phyloP scores from a whole-genome alignment of 352 stramenopile species.

The Phytophthora pluvialis region DNA sequence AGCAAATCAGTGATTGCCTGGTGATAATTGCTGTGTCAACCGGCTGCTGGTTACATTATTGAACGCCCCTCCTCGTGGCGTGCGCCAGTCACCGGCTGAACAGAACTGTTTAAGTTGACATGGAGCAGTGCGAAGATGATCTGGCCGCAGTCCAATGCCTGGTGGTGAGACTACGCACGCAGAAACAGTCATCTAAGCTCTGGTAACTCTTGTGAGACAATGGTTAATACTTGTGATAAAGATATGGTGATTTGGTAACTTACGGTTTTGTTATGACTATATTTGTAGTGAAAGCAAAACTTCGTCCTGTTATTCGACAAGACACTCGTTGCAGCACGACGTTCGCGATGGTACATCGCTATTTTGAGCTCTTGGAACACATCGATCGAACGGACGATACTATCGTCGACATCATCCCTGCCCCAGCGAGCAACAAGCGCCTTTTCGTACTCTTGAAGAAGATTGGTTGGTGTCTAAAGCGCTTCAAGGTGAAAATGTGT shows the following conservation, averaged over 20 bases:
- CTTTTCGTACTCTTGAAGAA: background rate
- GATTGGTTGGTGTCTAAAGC: background rate
- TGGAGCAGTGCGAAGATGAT: background rate
- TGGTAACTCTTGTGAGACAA: no score
- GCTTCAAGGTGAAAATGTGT: no score
- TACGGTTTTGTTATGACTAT: background rate
- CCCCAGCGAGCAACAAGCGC: background rate
- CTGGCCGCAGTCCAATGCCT: background rate
- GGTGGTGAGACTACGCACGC: background rate
- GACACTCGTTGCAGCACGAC: background rate
- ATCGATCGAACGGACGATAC: background rate
- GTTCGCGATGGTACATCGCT: background rate
- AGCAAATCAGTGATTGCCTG: no score
- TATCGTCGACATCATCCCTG: background rate
- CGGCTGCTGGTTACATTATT: no score
- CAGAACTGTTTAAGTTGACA: background rate
- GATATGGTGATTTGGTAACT: background rate
- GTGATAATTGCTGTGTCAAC: constrained; percentile 8
- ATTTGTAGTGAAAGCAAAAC: background rate
- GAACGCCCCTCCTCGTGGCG: background rate
- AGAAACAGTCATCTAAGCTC: no score
- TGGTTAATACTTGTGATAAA: no score
- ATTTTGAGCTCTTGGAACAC: background rate
- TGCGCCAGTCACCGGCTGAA: constrained; percentile 1
- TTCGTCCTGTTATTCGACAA: background rate